Percentiles rank a stretch among this genome's conserved stretches.
These are phyloP conservation scores for Lumnitzera littorea DNA, from an alignment of 345 rosid genomes.

Conservation along the genomic window DNA sequence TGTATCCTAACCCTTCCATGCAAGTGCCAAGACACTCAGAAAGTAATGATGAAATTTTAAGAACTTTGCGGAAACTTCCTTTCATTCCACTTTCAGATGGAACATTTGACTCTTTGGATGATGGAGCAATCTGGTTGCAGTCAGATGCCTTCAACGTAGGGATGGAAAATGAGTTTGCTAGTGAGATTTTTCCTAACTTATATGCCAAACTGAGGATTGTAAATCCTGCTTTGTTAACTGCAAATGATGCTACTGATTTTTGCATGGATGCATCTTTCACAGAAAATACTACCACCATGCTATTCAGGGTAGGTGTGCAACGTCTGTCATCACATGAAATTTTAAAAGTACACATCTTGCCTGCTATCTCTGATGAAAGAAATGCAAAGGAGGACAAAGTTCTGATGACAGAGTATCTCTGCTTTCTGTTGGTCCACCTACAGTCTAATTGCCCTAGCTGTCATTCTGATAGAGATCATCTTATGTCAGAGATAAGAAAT, in stretches of 20 bases:
- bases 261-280: constrained; percentile 16
- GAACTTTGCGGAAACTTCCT: constrained; percentile 45
- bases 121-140: constrained; percentile 79
- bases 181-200: constrained; percentile 65
- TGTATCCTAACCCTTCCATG: constrained; percentile 38
- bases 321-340: constrained; percentile 88
- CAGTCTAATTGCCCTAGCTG: constrained; percentile 65
- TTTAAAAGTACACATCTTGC: constrained; percentile 65
- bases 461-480: constrained; percentile 48
- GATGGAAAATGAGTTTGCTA: constrained; percentile 36
- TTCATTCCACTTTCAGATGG: constrained; percentile 86
- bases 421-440: constrained; percentile 81
- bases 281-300: constrained; percentile 52
- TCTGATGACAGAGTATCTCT: constrained; percentile 64
- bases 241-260: constrained; percentile 28
- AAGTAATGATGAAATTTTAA: constrained; percentile 29
- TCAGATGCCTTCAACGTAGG: constrained; percentile 35
- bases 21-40: constrained; percentile 23
- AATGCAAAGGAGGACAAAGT: constrained; percentile 18
- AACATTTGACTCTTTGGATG: constrained; percentile 52
- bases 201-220: constrained; percentile 64
- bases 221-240: constrained; percentile 49
- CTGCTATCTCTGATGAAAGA: constrained; percentile 40
- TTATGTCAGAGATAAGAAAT: constrained; percentile 52
- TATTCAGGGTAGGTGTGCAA: constrained; percentile 63